Conservation (phyloP, 1,284 basidiomycete species). For the Neolentinus lepideus region DNA sequence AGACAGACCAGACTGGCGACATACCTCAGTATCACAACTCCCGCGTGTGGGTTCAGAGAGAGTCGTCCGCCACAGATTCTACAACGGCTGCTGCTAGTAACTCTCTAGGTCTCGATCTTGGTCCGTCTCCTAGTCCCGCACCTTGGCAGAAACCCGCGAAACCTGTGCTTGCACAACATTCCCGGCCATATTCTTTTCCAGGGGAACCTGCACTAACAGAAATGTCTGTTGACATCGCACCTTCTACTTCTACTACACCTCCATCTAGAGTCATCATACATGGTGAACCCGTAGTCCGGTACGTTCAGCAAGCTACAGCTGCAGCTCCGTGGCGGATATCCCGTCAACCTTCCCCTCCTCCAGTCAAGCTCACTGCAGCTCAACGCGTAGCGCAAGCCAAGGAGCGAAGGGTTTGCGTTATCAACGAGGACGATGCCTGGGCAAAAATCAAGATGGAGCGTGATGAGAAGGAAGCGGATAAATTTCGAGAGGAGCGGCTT, state of each 20-base stretch:
- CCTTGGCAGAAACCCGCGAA: background rate
- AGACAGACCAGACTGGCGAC: conserved; percentile 18
- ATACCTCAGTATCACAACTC: conserved; percentile 6
- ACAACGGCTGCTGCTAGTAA: conserved; percentile 12
- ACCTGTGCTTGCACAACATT: background rate
- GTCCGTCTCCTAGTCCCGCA: conserved; percentile 6
- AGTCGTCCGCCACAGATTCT: conserved; percentile 9
- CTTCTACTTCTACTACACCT: conserved; percentile 35
- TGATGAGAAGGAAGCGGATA: conserved; percentile 65
- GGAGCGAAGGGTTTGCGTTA: conserved; percentile 36
- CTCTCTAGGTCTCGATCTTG: conserved; percentile 24
- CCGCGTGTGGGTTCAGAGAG: conserved; percentile 1
- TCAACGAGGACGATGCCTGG: conserved; percentile 71
- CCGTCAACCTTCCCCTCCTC: conserved; percentile 5
- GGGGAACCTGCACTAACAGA: conserved; percentile 34
- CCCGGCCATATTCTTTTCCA: background rate
- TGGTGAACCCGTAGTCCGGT: conserved; percentile 10
- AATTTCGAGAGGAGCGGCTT: conserved; percentile 53
- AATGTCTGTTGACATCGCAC: conserved; percentile 24
- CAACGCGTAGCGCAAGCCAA: conserved; percentile 13
- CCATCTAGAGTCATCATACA: conserved; percentile 38
- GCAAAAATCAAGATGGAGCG: conserved; percentile 61
- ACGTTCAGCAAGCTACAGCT: conserved; percentile 7
- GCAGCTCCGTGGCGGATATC: conserved; percentile 8
- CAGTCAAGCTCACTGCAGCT: conserved; percentile 3